A percentile compares a stretch with the other conserved stretches of the same genome.
phyloP scores from a whole-genome alignment of 441 rosid genomes.

The Populus trichocarpa region DNA sequence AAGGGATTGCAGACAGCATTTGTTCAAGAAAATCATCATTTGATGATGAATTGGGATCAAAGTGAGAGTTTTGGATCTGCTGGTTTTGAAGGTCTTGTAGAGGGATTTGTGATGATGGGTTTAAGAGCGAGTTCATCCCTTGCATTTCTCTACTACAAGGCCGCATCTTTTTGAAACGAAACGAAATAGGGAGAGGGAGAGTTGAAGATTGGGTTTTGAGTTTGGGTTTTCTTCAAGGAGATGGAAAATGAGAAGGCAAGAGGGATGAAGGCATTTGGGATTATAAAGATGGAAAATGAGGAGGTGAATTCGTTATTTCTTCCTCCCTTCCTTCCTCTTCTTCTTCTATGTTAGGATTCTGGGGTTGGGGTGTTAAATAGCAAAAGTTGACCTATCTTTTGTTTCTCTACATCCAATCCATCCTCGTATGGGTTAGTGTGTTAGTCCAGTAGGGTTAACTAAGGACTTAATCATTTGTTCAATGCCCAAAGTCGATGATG shows the following conservation, averaged over 20 bases:
- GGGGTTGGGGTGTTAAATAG: slow-evolving; percentile 9
- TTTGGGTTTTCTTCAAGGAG: background rate
- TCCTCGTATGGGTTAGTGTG: background rate
- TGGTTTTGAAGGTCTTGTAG: slow-evolving; percentile 33
- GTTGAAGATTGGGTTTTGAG: background rate
- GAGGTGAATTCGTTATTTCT: background rate
- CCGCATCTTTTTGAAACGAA: slow-evolving; percentile 23
- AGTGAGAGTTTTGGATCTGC: slow-evolving; percentile 44
- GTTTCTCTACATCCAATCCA: background rate
- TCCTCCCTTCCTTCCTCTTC: background rate
- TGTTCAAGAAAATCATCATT: slow-evolving; percentile 60
- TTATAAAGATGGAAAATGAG: background rate
- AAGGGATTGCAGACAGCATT: slow-evolving; percentile 55
- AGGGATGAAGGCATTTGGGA: background rate
- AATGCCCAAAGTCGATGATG: background rate
- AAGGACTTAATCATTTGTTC: background rate
- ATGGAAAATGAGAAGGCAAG: background rate
- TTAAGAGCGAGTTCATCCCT: slow-evolving; percentile 40
- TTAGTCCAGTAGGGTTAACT: background rate
- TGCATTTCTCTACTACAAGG: slow-evolving; percentile 54
- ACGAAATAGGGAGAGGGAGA: background rate
- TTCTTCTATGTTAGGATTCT: background rate
- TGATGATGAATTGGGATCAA: slow-evolving; percentile 35
- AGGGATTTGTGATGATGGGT: slow-evolving; percentile 33
- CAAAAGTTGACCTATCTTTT: background rate